A percentile compares a stretch with the other conserved stretches of the same genome.
Evolutionary conservation across 2,329 filamentous ascomycete genomes (phyloP).

Genomic region (Colletotrichum simmondsii): DNA sequence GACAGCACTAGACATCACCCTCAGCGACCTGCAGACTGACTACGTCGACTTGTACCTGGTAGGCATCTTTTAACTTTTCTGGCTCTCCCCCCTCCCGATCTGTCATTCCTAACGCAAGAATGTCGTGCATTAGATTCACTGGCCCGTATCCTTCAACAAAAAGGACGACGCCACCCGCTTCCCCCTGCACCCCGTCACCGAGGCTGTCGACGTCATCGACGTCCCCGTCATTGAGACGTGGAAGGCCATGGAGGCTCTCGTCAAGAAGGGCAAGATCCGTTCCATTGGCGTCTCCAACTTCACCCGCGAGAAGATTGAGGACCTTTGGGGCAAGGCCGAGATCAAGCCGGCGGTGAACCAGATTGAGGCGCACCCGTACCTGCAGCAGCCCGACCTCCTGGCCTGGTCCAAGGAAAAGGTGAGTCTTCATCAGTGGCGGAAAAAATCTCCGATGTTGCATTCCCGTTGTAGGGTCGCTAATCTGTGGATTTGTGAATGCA

Average conservation of each 20-base stretch:
- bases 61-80: background rate
- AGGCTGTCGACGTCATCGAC: slow-evolving; percentile 51
- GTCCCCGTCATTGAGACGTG: slow-evolving; percentile 66
- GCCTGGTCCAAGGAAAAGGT: slow-evolving; percentile 58
- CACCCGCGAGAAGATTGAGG: slow-evolving; percentile 62
- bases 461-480: slow-evolving; percentile 3
- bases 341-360: slow-evolving; percentile 63
- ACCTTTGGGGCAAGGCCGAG: slow-evolving; percentile 57
- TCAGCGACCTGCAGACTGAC: slow-evolving; percentile 43
- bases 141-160: slow-evolving; percentile 58
- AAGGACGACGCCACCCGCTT: slow-evolving; percentile 52
- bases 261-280: slow-evolving; percentile 62
- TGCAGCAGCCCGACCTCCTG: slow-evolving; percentile 60
- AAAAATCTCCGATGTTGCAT: slow-evolving; percentile 8
- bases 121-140: slow-evolving; percentile 54
- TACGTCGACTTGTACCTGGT: slow-evolving; percentile 47
- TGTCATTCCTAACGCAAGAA: slow-evolving; percentile 3
- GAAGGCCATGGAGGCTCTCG: slow-evolving; percentile 70
- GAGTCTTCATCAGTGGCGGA: background rate
- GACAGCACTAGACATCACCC: slow-evolving; percentile 42
- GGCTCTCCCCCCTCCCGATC: no score
- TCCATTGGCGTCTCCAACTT: slow-evolving; percentile 71
- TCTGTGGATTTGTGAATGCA: slow-evolving; percentile 40
- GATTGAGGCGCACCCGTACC: slow-evolving; percentile 59
- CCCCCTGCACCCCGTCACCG: slow-evolving; percentile 55